Percentiles rank a stretch among this genome's conserved stretches.
phyloP scores from a whole-genome alignment of 176 grass and related monocot species.

The Rhynchospora breviuscula region DNA sequence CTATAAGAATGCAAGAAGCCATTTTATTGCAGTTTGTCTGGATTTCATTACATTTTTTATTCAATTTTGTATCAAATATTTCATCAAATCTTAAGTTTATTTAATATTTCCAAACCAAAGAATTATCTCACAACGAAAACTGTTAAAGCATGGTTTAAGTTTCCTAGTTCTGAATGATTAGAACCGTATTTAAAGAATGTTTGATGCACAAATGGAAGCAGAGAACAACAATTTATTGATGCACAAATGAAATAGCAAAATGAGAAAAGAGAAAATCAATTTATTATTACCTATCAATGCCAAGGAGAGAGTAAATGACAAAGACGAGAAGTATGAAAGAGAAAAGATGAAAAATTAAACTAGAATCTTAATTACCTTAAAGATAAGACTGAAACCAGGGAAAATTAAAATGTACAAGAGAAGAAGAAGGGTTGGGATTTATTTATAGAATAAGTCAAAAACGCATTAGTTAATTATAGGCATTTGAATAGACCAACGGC shows the following conservation, averaged over 20 bases:
- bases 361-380: neutral
- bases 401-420: conserved; percentile 5
- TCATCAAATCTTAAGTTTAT: neutral
- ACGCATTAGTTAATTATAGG: neutral
- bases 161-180: neutral
- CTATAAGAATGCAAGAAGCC: neutral
- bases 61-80: neutral
- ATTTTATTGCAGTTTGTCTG: neutral
- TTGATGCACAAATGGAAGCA: neutral
- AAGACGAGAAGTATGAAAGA: neutral
- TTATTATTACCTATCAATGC: neutral
- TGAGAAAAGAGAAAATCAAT: neutral
- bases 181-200: neutral
- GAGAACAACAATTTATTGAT: neutral
- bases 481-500: neutral
- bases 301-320: neutral
- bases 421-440: conserved; percentile 6
- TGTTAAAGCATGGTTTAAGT: neutral
- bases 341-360: neutral
- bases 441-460: conserved; percentile 15
- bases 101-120: neutral
- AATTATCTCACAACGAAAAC: neutral
- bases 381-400: neutral
- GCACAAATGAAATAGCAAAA: neutral
- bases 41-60: neutral